Evolutionary conservation across 108 stramenopile genomes (phyloP).

Genomic region (Stephanodiscus triporus): DNA sequence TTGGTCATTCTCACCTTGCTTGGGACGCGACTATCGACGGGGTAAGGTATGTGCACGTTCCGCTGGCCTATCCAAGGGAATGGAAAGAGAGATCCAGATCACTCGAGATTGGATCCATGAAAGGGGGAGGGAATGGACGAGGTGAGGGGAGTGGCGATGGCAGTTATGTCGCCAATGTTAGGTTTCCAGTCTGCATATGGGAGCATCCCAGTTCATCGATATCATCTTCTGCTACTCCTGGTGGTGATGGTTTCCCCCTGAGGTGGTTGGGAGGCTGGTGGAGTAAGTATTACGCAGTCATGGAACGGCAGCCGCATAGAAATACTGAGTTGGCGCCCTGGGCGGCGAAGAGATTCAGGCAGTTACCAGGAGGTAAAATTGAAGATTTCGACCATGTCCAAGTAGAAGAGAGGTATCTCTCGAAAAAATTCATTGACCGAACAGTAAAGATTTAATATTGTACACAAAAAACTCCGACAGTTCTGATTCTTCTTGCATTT

Average conservation of each 20-base stretch:
- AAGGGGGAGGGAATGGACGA: constrained; percentile 2
- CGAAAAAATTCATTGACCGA: not conserved
- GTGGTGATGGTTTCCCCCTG: constrained; percentile 24
- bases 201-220: not conserved
- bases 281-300: constrained; percentile 48
- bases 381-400: constrained; percentile 37
- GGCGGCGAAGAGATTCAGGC: constrained; percentile 38
- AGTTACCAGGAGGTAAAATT: constrained; percentile 22
- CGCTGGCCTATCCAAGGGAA: constrained; percentile 50
- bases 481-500: not conserved
- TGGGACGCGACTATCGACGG: constrained; percentile 40
- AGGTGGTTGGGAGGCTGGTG: constrained; percentile 49
- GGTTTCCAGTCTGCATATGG: constrained; percentile 50
- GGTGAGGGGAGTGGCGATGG: not conserved
- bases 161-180: not conserved
- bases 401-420: not conserved
- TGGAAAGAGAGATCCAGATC: constrained; percentile 46
- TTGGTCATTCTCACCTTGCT: constrained; percentile 46
- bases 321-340: constrained; percentile 45
- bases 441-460: too few relatives aligned
- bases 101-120: constrained; percentile 48
- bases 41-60: constrained; percentile 42
- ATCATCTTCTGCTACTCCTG: not conserved
- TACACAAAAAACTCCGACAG: not conserved
- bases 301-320: constrained; percentile 34